phyloP scores from a whole-genome alignment of 1,284 basidiomycete species.

The Ganoderma resinaceum region DNA sequence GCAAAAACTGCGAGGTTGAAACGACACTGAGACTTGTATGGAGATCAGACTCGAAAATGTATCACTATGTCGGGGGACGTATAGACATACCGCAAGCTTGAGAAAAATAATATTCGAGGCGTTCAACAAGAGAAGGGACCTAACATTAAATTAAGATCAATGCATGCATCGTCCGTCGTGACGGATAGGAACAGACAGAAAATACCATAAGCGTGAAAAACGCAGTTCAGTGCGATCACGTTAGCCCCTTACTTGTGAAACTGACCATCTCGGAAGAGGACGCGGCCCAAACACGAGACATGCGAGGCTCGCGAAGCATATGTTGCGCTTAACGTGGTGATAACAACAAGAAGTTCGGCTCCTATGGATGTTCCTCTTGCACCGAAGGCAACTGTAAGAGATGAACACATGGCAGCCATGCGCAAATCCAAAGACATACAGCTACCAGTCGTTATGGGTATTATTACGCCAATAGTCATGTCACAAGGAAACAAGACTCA shows the following conservation, averaged over 20 bases:
- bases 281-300: neutral
- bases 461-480: neutral
- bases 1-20: constrained; percentile 15
- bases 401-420: neutral
- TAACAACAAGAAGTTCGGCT: constrained; percentile 14
- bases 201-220: constrained; percentile 14
- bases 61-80: neutral
- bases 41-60: too few relatives aligned
- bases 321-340: constrained; percentile 11
- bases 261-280: constrained; percentile 1
- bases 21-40: constrained; percentile 16
- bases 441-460: neutral
- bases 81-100: constrained; percentile 9
- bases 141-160: neutral
- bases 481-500: neutral
- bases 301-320: neutral
- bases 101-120: constrained; percentile 16
- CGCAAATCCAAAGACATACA: neutral
- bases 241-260: neutral
- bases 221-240: neutral
- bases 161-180: neutral
- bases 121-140: constrained; percentile 16
- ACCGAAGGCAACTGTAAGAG: constrained; percentile 4
- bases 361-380: constrained; percentile 1
- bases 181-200: constrained; percentile 7